phyloP scores from a whole-genome alignment of 2,329 filamentous ascomycete genomes.

The Venturia carpophila region DNA sequence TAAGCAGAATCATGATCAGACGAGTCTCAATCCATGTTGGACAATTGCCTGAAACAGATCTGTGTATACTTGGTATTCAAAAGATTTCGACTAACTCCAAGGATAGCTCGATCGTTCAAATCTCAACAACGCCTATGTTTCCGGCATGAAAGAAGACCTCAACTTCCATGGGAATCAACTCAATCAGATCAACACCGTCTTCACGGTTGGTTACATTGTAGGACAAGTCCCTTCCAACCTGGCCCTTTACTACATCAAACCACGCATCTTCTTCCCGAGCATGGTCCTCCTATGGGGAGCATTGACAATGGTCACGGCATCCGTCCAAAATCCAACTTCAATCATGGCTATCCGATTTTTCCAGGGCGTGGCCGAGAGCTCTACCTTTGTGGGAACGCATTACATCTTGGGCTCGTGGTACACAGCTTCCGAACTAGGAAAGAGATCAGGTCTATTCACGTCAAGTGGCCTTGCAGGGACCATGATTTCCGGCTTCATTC shows the following conservation, averaged over 20 bases:
- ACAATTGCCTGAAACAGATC: too few species aligned
- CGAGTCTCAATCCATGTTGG: too few species aligned
- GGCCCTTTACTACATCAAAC: constrained; percentile 24
- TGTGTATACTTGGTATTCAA: too few species aligned
- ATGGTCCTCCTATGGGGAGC: constrained; percentile 4
- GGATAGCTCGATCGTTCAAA: constrained; percentile 20
- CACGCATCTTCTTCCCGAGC: constrained; percentile 17
- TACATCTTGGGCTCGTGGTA: constrained; percentile 57
- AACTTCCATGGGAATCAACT: constrained; percentile 28
- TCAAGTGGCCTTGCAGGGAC: constrained; percentile 52
- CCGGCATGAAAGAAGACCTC: constrained; percentile 29
- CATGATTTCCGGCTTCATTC: constrained; percentile 56
- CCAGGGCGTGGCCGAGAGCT: constrained; percentile 21
- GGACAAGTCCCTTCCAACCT: constrained; percentile 28
- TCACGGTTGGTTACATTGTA: constrained; percentile 27
- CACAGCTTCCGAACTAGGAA: constrained; percentile 52
- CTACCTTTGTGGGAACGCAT: constrained; percentile 51
- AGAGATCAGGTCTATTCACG: constrained; percentile 54
- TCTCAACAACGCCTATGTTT: constrained; percentile 28
- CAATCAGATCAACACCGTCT: constrained; percentile 27
- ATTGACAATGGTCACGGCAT: background rate
- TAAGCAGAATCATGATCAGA: too few species aligned
- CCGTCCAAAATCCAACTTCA: background rate
- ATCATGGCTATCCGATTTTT: constrained; percentile 14
- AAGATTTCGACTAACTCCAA: background rate